phyloP scores from a whole-genome alignment of 1,139 yeast species.

The Scheffersomyces cryptocercus region DNA sequence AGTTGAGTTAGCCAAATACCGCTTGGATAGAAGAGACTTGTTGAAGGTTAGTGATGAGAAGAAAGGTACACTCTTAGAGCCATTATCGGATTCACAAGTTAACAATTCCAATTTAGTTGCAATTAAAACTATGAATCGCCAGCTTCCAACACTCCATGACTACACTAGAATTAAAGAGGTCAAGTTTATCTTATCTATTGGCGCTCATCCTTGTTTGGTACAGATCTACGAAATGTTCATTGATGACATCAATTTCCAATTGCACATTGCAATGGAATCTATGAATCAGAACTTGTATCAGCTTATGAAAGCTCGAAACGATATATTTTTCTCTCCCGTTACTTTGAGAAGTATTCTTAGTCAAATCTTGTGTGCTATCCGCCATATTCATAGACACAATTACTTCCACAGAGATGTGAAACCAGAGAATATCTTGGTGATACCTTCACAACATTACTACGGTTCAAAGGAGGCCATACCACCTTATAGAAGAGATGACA shows the following conservation, averaged over 20 bases:
- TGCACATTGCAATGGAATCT: slow-evolving; percentile 87
- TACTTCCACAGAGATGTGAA: slow-evolving; percentile 89
- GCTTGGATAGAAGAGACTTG: slow-evolving; percentile 10
- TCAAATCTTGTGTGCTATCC: slow-evolving; percentile 73
- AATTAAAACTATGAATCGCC: slow-evolving; percentile 73
- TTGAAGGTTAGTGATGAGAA: slow-evolving; percentile 10
- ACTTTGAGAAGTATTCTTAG: slow-evolving; percentile 65
- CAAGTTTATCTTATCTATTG: slow-evolving; percentile 65
- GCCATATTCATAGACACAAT: slow-evolving; percentile 74
- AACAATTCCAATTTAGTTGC: slow-evolving; percentile 58
- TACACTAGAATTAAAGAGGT: slow-evolving; percentile 73
- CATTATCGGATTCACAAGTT: slow-evolving; percentile 28
- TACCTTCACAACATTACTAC: slow-evolving; percentile 56
- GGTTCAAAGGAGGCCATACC: slow-evolving; percentile 45
- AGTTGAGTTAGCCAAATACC: slow-evolving; percentile 60
- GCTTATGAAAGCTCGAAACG: slow-evolving; percentile 60
- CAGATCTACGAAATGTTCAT: slow-evolving; percentile 77
- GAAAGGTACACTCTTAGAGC: slow-evolving; percentile 53
- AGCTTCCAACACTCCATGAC: slow-evolving; percentile 50
- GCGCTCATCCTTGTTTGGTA: slow-evolving; percentile 72
- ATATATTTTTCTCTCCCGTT: slow-evolving; percentile 51
- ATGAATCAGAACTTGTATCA: slow-evolving; percentile 82
- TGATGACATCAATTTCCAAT: slow-evolving; percentile 55
- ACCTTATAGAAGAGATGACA: slow-evolving; percentile 38
- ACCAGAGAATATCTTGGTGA: slow-evolving; percentile 72